Base-by-base conservation (phyloP, 2,329 filamentous ascomycete species). In the Verruconis gallopava region DNA sequence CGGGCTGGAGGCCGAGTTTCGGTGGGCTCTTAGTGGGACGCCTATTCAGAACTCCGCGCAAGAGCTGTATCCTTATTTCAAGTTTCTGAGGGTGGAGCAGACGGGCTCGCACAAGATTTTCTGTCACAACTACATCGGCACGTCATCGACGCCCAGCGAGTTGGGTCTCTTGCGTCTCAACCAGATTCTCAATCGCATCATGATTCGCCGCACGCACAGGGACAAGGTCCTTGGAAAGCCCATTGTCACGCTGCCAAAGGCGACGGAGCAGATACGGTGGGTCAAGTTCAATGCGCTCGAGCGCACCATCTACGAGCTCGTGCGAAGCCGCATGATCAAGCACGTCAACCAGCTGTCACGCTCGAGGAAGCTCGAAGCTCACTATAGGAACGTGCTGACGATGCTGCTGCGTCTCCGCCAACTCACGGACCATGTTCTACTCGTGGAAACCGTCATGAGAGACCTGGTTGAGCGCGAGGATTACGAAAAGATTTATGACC, bases 181-280 rank as follows among this genome's bases (percentile, higher is more conserved):
- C 2, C 53, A 56, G 1, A 58, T 62, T 4, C 52, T 68, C 0
- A 50, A 53, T 1, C 61, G 57, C 44, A 65, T 72, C 41, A 72
- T 77, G 66, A 62, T 73, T 13, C 62, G 73, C 4, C 63, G 72
- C 4, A 76, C 72, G 0, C 72, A 77, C 52, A 54, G 56, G 1
- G 70, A 73, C 42, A 64, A 54, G 0, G 59, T 78, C 13, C 71
- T 78, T 46, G 62, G 65, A 1, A 57, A 63, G 0, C 68, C 71
- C 0, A 67, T 79, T 1, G 52, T 78, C 13, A 68, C 65, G 5
- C 59, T 79, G 0, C 75, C 74, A 0, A 54, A 56, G 12, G 66
- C 74, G 0, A 56, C 56, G 5, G 60, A 71, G 40, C 52, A 50
- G 2, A 64, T 64, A 0, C 49, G 64, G 3, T 54, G 51, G 46